These are phyloP conservation scores for Ceratobasidium sp. DNA, from an alignment of 1,284 basidiomycete genomes.

Conservation along the genomic window DNA sequence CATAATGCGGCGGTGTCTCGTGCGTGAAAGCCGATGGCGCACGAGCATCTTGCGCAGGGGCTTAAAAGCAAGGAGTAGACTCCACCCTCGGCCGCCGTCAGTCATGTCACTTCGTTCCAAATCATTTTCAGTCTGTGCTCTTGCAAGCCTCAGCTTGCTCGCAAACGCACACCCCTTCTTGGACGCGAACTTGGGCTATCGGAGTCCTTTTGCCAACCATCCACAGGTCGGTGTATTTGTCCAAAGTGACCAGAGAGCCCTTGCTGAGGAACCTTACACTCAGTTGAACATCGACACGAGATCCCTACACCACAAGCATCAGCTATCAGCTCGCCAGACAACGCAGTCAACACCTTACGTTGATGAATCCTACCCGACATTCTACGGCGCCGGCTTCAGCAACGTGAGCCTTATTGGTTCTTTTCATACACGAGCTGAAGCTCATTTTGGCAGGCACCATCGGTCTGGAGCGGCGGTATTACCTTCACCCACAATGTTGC, in stretches of 20 bases:
- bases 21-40: background rate
- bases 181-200: constrained; percentile 25
- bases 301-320: constrained; percentile 14
- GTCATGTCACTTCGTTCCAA: background rate
- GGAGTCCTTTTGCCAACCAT: constrained; percentile 19
- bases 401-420: constrained; percentile 55
- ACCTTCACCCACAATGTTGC: constrained; percentile 67
- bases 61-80: background rate
- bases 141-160: background rate
- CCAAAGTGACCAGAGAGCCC: background rate
- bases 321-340: constrained; percentile 53
- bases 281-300: constrained; percentile 24
- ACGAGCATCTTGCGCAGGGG: background rate
- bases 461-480: constrained; percentile 64
- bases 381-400: constrained; percentile 64
- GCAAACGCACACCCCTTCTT: constrained; percentile 23
- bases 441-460: constrained; percentile 56
- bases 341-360: constrained; percentile 56
- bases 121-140: background rate
- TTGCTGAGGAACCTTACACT: background rate
- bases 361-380: constrained; percentile 66
- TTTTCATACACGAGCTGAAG: background rate
- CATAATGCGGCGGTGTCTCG: background rate
- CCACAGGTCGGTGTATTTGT: constrained; percentile 9
- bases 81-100: background rate